phyloP scores from a whole-genome alignment of 345 rosid species.

The Citrus maxima region DNA sequence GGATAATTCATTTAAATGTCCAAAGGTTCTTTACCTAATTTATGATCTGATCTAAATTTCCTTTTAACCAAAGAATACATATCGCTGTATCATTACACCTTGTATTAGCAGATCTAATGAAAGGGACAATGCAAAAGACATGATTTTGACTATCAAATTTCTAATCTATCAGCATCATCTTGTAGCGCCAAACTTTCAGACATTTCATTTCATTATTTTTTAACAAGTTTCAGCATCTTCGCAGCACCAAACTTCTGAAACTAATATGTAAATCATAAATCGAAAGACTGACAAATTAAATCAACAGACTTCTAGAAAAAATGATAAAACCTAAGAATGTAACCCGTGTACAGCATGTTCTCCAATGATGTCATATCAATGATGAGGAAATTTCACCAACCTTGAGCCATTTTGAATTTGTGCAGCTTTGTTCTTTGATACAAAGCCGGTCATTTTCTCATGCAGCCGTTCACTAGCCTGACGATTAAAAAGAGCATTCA shows the following conservation, averaged over 20 bases:
- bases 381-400: slow-evolving; percentile 34
- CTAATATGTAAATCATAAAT: not conserved
- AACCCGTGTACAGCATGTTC: not conserved
- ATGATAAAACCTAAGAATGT: not conserved
- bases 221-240: not conserved
- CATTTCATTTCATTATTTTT: slow-evolving; percentile 4
- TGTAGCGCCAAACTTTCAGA: not conserved
- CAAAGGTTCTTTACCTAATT: not conserved
- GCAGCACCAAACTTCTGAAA: not conserved
- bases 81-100: not conserved
- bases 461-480: slow-evolving; percentile 95
- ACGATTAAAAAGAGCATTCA: slow-evolving; percentile 24
- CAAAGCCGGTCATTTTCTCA: slow-evolving; percentile 89
- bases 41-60: not conserved
- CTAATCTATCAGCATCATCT: not conserved
- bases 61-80: not conserved
- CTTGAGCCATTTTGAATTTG: slow-evolving; percentile 95
- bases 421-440: slow-evolving; percentile 98
- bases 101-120: not conserved
- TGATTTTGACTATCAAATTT: not conserved
- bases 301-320: not conserved
- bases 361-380: not conserved
- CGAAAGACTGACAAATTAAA: not conserved
- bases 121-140: not conserved
- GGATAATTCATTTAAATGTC: not conserved